phyloP scores from a whole-genome alignment of 192 early-diverging fungal species.

The Coemansia reversa region DNA sequence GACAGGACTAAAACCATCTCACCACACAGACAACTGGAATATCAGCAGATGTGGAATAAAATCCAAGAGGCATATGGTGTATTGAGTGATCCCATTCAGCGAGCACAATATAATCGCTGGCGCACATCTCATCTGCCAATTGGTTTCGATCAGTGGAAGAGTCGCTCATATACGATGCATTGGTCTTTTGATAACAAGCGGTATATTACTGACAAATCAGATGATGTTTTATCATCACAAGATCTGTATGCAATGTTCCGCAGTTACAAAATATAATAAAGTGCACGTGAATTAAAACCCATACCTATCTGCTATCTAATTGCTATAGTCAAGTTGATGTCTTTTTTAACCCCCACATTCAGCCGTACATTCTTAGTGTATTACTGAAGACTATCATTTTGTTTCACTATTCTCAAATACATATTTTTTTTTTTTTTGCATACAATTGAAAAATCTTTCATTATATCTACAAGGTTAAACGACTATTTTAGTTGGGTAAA shows the following conservation, averaged over 20 bases:
- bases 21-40: not conserved
- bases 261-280: constrained; percentile 32
- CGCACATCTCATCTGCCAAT: constrained; percentile 18
- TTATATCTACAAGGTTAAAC: too few relatives aligned
- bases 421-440: too few relatives aligned
- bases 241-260: constrained; percentile 38
- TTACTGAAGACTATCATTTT: not conserved
- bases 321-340: not conserved
- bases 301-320: too few relatives aligned
- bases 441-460: too few relatives aligned
- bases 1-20: constrained; percentile 12
- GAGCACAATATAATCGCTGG: constrained; percentile 49
- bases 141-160: constrained; percentile 27
- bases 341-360: not conserved
- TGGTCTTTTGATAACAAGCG: constrained; percentile 30
- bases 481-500: too few relatives aligned
- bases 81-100: constrained; percentile 15
- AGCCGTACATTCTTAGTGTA: not conserved
- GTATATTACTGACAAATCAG: not conserved
- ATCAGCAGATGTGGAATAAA: constrained; percentile 9
- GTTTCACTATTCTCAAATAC: not conserved
- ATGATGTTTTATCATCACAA: not conserved
- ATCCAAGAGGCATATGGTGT: constrained; percentile 34
- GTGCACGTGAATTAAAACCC: not conserved
- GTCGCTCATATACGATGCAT: constrained; percentile 28